Base-by-base conservation (phyloP, 805 yeast genomes). In the Monosporozyma aerobia region DNA sequence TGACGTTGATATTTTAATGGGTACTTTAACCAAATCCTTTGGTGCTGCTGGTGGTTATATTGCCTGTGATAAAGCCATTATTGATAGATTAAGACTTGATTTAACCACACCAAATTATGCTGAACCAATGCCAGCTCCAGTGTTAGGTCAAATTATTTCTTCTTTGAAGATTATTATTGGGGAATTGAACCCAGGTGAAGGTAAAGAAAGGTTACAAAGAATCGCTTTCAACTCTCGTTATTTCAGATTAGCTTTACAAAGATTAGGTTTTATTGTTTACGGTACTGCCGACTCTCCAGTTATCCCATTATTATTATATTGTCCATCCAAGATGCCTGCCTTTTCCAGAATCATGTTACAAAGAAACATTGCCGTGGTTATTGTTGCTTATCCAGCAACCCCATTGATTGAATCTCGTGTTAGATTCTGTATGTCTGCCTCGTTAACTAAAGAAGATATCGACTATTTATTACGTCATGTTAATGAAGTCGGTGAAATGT, bases 11-110 rank as follows among this genome's bases (percentile, higher is more conserved):
- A 73, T 94, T 56, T 72, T 94, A 59, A 94, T 94, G 99, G 99
- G 99, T 49, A 94, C 99, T 7, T 79, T 94, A 53, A 95, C 99
- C 50, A 94, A 94, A 71, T 88, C 97, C 1, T 94, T 94, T 69
- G 99, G 99, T 67, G 98, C 99, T 16, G 89, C 98, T 44, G 99
- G 99, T 64, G 99, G 99, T 47, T 94, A 94, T 67, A 74, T 94
- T 57, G 92, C 96, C n/a, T 95, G 85, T 47, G 76, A 76, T 57
- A 77, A 81, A 63, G 72, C 69, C 48, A 71, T 88, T 33, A 84
- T 92, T 49, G 90, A 89, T 61, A 79, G 83, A 61, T 73, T 94
- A 56, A 81, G 90, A 70, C 61, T 86, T 43, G 83, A 81, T 61
- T 80, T 87, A 61, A 77, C 88, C 58, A 85, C 90, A 32, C 80